These are phyloP conservation scores for Coniochaeta sp. DNA, from an alignment of 2,329 filamentous ascomycete species.

Conservation along the genomic window DNA sequence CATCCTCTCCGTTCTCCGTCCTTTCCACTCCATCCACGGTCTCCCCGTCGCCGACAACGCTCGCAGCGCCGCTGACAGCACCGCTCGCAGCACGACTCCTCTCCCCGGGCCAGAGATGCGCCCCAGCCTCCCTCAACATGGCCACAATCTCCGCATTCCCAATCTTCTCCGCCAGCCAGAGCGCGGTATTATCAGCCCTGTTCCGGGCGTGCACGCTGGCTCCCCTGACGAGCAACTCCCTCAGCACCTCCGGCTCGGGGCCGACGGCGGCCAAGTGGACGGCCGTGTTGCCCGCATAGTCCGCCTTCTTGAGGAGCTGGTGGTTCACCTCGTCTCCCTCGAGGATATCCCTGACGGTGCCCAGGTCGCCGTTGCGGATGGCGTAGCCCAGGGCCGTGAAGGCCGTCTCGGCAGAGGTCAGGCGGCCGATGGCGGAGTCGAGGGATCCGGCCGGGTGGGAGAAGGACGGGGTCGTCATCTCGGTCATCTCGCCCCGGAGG, in stretches of 20 bases:
- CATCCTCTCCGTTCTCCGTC: neutral
- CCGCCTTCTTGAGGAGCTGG: slow-evolving; percentile 62
- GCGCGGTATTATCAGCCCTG: slow-evolving; percentile 55
- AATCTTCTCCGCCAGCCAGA: slow-evolving; percentile 54
- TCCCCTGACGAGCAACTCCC: slow-evolving; percentile 50
- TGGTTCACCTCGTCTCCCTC: slow-evolving; percentile 47
- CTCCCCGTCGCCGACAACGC: neutral
- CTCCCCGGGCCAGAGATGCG: neutral
- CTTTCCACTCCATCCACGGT: neutral
- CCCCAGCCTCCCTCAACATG: slow-evolving; percentile 30
- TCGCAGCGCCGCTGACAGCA: neutral
- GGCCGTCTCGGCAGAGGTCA: slow-evolving; percentile 40
- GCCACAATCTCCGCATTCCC: slow-evolving; percentile 45
- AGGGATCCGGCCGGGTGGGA: slow-evolving; percentile 58
- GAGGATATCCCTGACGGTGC: slow-evolving; percentile 59
- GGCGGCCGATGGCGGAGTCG: slow-evolving; percentile 20
- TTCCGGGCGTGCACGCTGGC: slow-evolving; percentile 63
- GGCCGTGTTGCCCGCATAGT: slow-evolving; percentile 75
- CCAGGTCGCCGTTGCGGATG: slow-evolving; percentile 63
- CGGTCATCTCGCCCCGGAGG: slow-evolving; percentile 79
- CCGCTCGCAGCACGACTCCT: neutral
- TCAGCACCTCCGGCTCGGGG: slow-evolving; percentile 42
- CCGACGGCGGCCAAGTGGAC: slow-evolving; percentile 36
- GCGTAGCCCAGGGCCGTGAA: slow-evolving; percentile 75
- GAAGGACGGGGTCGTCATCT: slow-evolving; percentile 65